A percentile compares a stretch with the other conserved stretches of the same genome.
Evolutionary conservation across 2,329 filamentous ascomycete genomes (phyloP).

Genomic region (Cladophialophora carrionii): DNA sequence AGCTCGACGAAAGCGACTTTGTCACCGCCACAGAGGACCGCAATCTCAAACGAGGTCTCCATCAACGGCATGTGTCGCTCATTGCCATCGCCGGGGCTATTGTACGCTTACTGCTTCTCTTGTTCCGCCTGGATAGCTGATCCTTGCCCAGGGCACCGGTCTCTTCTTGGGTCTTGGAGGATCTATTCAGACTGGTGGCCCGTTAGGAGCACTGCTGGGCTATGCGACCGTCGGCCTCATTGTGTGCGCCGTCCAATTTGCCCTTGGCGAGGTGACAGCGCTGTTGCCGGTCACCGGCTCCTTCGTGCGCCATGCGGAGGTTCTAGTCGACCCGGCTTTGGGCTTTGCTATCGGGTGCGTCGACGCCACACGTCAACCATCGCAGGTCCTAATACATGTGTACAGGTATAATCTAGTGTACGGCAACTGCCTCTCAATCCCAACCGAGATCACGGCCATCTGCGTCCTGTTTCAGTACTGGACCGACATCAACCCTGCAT

Average conservation of each 20-base stretch:
- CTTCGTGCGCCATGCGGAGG: slow-evolving; percentile 56
- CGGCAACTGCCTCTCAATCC: slow-evolving; percentile 59
- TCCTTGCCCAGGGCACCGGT: slow-evolving; percentile 47
- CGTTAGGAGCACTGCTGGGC: slow-evolving; percentile 56
- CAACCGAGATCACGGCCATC: slow-evolving; percentile 65
- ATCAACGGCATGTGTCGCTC: slow-evolving; percentile 52
- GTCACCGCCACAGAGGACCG: slow-evolving; percentile 51
- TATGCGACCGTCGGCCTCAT: slow-evolving; percentile 55
- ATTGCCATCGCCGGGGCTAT: slow-evolving; percentile 53
- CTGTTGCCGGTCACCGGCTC: slow-evolving; percentile 57
- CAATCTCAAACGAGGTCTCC: slow-evolving; percentile 50
- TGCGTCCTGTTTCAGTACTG: slow-evolving; percentile 67
- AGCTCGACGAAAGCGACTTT: slow-evolving; percentile 31
- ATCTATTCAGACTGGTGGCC: slow-evolving; percentile 56
- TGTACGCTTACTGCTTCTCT: slow-evolving; percentile 32
- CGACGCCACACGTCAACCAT: neutral
- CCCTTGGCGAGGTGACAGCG: slow-evolving; percentile 56
- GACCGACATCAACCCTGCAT: slow-evolving; percentile 57
- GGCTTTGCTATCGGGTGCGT: slow-evolving; percentile 52
- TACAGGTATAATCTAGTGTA: slow-evolving; percentile 46
- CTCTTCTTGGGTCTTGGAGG: slow-evolving; percentile 58
- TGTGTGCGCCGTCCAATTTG: slow-evolving; percentile 56
- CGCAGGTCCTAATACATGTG: neutral
- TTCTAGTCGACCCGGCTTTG: slow-evolving; percentile 57
- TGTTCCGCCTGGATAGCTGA: neutral